Evolutionary conservation across 1,284 basidiomycete species (phyloP).

Genomic region (Apiotrichum veenhuisii): DNA sequence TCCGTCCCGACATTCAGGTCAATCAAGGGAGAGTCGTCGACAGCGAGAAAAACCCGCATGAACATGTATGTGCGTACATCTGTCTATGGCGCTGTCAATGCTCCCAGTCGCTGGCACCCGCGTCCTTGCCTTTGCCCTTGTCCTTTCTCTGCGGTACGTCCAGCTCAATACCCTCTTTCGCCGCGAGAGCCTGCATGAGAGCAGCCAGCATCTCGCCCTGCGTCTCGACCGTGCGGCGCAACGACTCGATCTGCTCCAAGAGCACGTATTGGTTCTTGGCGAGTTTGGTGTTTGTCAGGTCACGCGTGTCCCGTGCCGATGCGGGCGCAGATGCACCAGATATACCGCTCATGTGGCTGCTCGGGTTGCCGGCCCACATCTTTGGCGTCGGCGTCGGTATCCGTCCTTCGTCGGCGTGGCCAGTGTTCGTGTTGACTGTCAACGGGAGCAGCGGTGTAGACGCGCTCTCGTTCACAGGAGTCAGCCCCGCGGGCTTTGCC

Average conservation of each 20-base stretch:
- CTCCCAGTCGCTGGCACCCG: no score
- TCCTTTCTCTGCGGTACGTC: neutral
- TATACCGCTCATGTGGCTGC: neutral
- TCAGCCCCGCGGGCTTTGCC: neutral
- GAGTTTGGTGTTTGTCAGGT: conserved; percentile 48
- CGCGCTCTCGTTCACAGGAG: conserved; percentile 1
- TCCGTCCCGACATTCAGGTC: no score
- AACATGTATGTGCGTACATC: no score
- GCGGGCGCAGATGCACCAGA: neutral
- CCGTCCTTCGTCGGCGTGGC: neutral
- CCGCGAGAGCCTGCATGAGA: conserved; percentile 11
- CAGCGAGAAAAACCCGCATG: no score
- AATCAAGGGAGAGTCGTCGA: no score
- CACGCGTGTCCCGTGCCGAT: conserved; percentile 18
- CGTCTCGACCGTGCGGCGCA: conserved; percentile 40
- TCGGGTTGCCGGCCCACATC: conserved; percentile 18
- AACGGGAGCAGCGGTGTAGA: conserved; percentile 2
- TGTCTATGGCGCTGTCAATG: no score
- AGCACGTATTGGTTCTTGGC: conserved; percentile 49
- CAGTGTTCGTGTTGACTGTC: neutral
- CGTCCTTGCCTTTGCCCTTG: conserved; percentile 9
- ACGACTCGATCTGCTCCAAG: conserved; percentile 43
- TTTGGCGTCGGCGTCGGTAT: neutral
- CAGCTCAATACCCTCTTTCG: neutral
- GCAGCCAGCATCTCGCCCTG: conserved; percentile 34